Percentiles rank a stretch among this genome's conserved stretches.
These are phyloP conservation scores for Haematococcus sp. DNA, from an alignment of 139 green algal genomes.

Conservation along the genomic window DNA sequence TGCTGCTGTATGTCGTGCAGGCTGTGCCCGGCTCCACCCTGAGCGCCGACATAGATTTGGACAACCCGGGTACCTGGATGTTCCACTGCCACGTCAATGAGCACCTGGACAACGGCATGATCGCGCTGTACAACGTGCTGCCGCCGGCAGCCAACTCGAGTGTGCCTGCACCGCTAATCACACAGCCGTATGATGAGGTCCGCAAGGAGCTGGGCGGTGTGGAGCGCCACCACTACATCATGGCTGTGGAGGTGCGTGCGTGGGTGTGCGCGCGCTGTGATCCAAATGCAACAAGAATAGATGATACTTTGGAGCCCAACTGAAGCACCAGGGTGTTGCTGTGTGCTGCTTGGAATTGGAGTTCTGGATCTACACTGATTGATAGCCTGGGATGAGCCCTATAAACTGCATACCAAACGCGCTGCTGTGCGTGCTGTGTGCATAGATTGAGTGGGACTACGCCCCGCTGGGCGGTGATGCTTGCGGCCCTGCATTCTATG, in stretches of 20 bases:
- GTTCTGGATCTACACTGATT: too few species aligned
- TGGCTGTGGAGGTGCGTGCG: slow-evolving; percentile 49
- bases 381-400: too few species aligned
- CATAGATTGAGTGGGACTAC: slow-evolving; percentile 32
- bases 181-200: neutral
- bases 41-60: slow-evolving; percentile 26
- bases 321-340: too few species aligned
- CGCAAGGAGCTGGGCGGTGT: slow-evolving; percentile 1
- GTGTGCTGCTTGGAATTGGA: too few species aligned
- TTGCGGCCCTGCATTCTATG: neutral
- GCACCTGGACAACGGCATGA: slow-evolving; percentile 63
- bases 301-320: too few species aligned
- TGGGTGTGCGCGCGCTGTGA: too few species aligned
- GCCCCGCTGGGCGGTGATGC: neutral
- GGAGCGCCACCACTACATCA: slow-evolving; percentile 54
- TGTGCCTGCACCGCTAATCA: neutral
- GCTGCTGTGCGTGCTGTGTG: too few species aligned
- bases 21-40: slow-evolving; percentile 37
- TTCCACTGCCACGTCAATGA: slow-evolving; percentile 56
- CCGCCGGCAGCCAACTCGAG: neutral
- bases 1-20: neutral
- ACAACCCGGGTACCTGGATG: slow-evolving; percentile 60
- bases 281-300: too few species aligned
- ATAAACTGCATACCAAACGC: too few species aligned
- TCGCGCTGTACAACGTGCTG: slow-evolving; percentile 44